These are phyloP conservation scores for Trichoderma virens DNA, from an alignment of 495 filamentous ascomycete genomes.

Conservation along the genomic window DNA sequence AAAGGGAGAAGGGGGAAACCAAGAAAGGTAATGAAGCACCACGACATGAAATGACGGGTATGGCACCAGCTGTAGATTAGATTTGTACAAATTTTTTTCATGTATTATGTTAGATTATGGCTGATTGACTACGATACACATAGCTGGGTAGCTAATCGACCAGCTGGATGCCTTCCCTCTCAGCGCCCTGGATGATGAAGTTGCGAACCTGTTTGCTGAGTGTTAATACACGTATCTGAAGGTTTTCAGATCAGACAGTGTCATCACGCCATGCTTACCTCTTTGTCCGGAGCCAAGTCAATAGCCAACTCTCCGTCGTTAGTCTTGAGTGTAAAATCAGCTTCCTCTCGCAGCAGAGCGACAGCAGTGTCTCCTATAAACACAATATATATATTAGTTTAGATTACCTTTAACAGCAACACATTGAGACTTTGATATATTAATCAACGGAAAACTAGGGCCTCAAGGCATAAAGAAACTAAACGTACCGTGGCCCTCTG, in stretches of 20 bases:
- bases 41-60: background rate
- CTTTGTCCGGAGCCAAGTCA: constrained; percentile 72
- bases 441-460: too few relatives aligned
- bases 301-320: constrained; percentile 63
- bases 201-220: constrained; percentile 49
- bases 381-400: background rate
- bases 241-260: background rate
- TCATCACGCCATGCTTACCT: constrained; percentile 33
- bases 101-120: background rate
- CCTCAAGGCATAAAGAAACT: background rate
- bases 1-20: background rate
- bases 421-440: too few relatives aligned
- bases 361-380: constrained; percentile 65
- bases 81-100: background rate
- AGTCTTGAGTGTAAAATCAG: constrained; percentile 74
- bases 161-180: constrained; percentile 77
- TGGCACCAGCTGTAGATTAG: background rate
- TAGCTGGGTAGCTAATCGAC: constrained; percentile 16
- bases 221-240: background rate
- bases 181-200: constrained; percentile 73
- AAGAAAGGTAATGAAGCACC: background rate
- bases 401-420: too few relatives aligned
- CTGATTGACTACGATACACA: background rate
- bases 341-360: constrained; percentile 72
- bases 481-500: constrained; percentile 71